Evolutionary conservation across 2,329 filamentous ascomycete genomes (phyloP), one percentile per base, ranked within the genome.

Genomic region (Fusarium sp.): DNA sequence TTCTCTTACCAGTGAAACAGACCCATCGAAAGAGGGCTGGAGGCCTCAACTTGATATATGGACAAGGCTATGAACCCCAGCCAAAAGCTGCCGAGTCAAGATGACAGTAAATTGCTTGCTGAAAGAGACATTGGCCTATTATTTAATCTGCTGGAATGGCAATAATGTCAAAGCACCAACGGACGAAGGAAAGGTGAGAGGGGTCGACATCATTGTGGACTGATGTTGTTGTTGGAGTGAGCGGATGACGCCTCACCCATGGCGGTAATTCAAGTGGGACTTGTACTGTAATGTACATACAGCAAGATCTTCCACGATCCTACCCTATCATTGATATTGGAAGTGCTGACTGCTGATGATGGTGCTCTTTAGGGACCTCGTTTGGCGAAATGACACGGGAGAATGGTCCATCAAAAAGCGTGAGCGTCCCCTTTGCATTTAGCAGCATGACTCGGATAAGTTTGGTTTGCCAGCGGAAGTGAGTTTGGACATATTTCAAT

Each of bases 171-270:
- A 13, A 31, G 26, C 58, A 41, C 11, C 13, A 3, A 39, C 19
- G 19, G 19, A 36, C n/a, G 22, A 53, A 50, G 34, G 22, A 42
- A 51, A 53, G 40, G 11, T 43, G 53, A 60, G 45, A 32, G 51
- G 50, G 47, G 26, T 38, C 66, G 61, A 66, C 68, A 70, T 70
- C 68, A 70, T 71, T 67, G 68, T 71, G 69, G 69, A 65, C 69
- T 70, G 69, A 71, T 69, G 41, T 54, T 48, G 56, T 54, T 55
- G 31, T 7, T 13, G 56, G 67, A 67, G 62, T 62, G 68, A 71
- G 48, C 35, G 59, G 58, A 70, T 67, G 68, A 69, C 68, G 56
- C 69, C 62, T 64, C 68, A 53, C 49, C 54, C 50, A 62, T 61
- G 58, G 53, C 52, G 62, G 58, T 46, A 67, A 61, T 57, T 51